Base-by-base conservation (phyloP, 306 rosid species). In the Trifolium dubium region DNA sequence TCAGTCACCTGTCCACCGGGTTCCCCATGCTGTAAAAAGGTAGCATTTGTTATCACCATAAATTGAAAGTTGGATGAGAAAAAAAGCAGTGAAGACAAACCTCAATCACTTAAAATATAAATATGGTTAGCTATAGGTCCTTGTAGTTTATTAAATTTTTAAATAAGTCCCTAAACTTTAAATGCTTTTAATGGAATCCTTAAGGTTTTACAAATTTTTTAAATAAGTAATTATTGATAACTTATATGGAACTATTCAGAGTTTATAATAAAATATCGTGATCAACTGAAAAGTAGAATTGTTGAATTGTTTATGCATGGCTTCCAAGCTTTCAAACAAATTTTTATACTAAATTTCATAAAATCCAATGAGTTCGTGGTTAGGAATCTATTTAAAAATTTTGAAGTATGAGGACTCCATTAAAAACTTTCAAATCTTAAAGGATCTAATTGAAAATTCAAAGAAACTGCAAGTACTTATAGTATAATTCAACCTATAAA, bases 1-100 rank as follows among this genome's bases (percentile, higher is more conserved):
- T 92, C 96, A 46, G 86, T 90, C 77, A 92, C 89, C 11, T 85
- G 94, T n/a, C 88, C 90, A 79, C 99, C 99, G 44, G 99, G 81
- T 82, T 95, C 99, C 74, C 98, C 99, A 71, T 92, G 97, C 99
- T 95, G 89, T 72, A 82, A 81, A 77, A 69, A 28, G 14, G 67
- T 62, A 74, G 70, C 76, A 85, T 43, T 79, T 41, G 74, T 63
- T 71, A 76, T 81, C 64, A 77, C 61, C 72, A 53, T 35, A 12
- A 35, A 63, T 60, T 75, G 51, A 9, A 64, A 71, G 41, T 32
- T 60, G 64, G 46, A 70, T 39, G 64, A 77, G 72, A 69, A 81
- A 31, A 49, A 82, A 64, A 18, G 6, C 10, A 58, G 31, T 10
- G 23, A 70, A 49, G 32, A 50, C 12, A 84, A n/a, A 80, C 39